Conservation (phyloP, 805 yeast genomes). For the Schwanniomyces pseudopolymorphus region DNA sequence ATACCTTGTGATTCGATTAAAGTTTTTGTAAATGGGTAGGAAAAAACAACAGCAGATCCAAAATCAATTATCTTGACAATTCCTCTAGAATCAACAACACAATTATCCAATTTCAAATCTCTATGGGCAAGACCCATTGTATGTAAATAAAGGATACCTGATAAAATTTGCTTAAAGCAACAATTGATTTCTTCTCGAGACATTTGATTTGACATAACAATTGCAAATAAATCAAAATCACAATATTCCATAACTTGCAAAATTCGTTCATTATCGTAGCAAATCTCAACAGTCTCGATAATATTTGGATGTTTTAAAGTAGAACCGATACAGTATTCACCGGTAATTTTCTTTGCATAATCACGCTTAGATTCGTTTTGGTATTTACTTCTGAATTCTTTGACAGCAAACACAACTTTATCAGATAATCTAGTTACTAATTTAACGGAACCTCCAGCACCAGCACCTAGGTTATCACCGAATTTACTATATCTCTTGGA, state of each 20-base stretch:
- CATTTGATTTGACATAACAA: slow-evolving; percentile 85
- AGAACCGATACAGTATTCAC: slow-evolving; percentile 86
- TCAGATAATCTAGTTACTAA: slow-evolving; percentile 67
- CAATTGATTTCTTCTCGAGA: slow-evolving; percentile 79
- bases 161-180: slow-evolving; percentile 69
- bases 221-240: slow-evolving; percentile 81
- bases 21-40: slow-evolving; percentile 67
- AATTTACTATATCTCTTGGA: slow-evolving; percentile 64
- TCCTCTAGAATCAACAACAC: slow-evolving; percentile 74
- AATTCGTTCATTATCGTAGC: slow-evolving; percentile 68
- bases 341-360: slow-evolving; percentile 82
- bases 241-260: slow-evolving; percentile 94
- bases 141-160: slow-evolving; percentile 74
- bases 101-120: slow-evolving; percentile 79
- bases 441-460: slow-evolving; percentile 88
- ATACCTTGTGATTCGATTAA: slow-evolving; percentile 67
- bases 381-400: slow-evolving; percentile 73
- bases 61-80: slow-evolving; percentile 78
- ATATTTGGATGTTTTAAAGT: slow-evolving; percentile 80
- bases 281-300: slow-evolving; percentile 74
- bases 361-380: slow-evolving; percentile 71
- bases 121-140: slow-evolving; percentile 80
- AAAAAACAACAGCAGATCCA: slow-evolving; percentile 81
- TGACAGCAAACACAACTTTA: slow-evolving; percentile 75
- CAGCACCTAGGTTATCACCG: slow-evolving; percentile 77